Evolutionary conservation across 2,329 filamentous ascomycete genomes (phyloP), one percentile per base, ranked within the genome.

Genomic region (Alternaria postmessia): DNA sequence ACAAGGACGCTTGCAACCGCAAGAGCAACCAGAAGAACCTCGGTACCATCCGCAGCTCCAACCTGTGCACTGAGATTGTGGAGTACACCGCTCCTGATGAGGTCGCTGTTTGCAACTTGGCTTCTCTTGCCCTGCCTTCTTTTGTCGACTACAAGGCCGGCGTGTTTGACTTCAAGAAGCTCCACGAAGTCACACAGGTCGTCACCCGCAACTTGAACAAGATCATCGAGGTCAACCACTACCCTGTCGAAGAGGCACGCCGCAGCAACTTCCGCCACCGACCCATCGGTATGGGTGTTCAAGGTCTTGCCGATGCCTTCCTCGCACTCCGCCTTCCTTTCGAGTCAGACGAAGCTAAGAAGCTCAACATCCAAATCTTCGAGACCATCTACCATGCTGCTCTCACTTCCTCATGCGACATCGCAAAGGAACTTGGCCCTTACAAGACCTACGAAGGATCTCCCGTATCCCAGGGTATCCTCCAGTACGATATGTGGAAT

Each of bases 11-110:
- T 75, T 94, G 91, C 88, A 99, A 99, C 88, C 89, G 89, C 80
- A 99, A 99, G 91, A 97, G 94, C 86, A 99, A 99, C 88, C 95
- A 99, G 85, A 98, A 99, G 90, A 99, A 99, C 83, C 87, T 99
- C 32, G 95, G 95, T 68, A 97, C 94, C 64, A 99, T 99, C 74
- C 93, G 93, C 81, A 97, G 93, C 86, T 99, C 95, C 76, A 99
- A 99, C 81, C 86, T 99, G 49, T 99, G 95, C 89, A 98, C 94
- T 51, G 95, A 99, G 82, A 99, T 99, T 73, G 88, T 99, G 67
- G 95, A 99, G 84, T 99, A 97, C 85, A 96, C 86, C 67, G 93
- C 95, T 36, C 94, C 95, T 36, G 95, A 99, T 81, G 95, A 99
- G 87, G 95, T 99, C 51, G 95, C 95, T 70, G 95, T 98, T 60